Conservation (phyloP, 2,329 filamentous ascomycete species). For the Colletotrichum tropicicola region DNA sequence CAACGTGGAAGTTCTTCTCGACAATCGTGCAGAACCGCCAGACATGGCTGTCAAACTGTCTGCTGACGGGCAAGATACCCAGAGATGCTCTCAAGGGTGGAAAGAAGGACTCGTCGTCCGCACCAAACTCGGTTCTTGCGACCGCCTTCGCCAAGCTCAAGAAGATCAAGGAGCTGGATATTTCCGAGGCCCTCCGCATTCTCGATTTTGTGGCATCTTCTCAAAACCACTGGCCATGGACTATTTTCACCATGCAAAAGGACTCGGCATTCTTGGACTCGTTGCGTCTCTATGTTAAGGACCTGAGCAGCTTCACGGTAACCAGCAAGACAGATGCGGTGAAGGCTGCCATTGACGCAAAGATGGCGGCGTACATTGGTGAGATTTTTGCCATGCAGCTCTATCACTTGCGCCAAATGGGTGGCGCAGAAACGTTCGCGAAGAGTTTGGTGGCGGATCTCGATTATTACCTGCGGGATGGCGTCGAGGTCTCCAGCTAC, state of each 20-base stretch:
- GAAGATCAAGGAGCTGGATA: conserved; percentile 69
- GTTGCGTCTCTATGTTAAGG: conserved; percentile 75
- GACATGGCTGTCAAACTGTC: conserved; percentile 94
- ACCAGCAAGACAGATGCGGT: conserved; percentile 64
- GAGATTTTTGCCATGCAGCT: conserved; percentile 93
- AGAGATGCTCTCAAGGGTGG: conserved; percentile 74
- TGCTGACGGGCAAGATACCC: conserved; percentile 88
- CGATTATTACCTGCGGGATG: conserved; percentile 82
- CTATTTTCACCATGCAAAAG: conserved; percentile 80
- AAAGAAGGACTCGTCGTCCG: conserved; percentile 58
- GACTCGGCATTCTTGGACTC: conserved; percentile 78
- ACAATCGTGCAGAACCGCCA: conserved; percentile 89
- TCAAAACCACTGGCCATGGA: conserved; percentile 97
- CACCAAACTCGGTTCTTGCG: conserved; percentile 73
- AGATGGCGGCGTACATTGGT: conserved; percentile 82
- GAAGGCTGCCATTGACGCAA: conserved; percentile 69
- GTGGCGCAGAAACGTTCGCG: conserved; percentile 71
- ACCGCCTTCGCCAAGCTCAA: conserved; percentile 77
- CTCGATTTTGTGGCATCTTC: conserved; percentile 88
- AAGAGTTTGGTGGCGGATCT: conserved; percentile 79
- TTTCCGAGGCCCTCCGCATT: conserved; percentile 76
- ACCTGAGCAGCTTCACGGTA: conserved; percentile 60
- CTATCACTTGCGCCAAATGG: conserved; percentile 83
- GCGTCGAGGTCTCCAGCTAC: conserved; percentile 81
- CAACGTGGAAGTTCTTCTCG: conserved; percentile 87